A percentile compares a stretch with the other conserved stretches of the same genome.
phyloP scores from a whole-genome alignment of 805 yeast genomes.

The Isabelozyma heimii region DNA sequence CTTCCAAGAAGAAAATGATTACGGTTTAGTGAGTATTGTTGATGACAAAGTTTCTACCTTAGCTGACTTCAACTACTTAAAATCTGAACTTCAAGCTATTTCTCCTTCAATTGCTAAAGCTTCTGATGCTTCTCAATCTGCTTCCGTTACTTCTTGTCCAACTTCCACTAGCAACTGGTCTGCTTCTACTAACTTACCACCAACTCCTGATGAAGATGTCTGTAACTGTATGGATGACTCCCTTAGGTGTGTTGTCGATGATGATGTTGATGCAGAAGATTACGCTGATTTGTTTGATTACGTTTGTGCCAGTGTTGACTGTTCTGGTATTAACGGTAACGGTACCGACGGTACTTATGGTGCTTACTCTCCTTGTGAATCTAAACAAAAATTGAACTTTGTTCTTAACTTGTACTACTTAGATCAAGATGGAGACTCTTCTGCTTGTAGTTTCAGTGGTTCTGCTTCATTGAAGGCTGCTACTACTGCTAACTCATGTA shows the following conservation, averaged over 20 bases:
- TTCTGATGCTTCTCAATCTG: slow-evolving; percentile 16
- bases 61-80: slow-evolving; percentile 62
- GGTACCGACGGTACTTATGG: slow-evolving; percentile 41
- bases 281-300: slow-evolving; percentile 32
- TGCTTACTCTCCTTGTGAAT: slow-evolving; percentile 37
- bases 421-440: slow-evolving; percentile 17
- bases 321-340: slow-evolving; percentile 36
- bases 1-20: slow-evolving; percentile 71
- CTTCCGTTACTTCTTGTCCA: slow-evolving; percentile 37
- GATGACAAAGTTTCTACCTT: slow-evolving; percentile 54
- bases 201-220: slow-evolving; percentile 37
- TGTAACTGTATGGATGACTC: slow-evolving; percentile 37
- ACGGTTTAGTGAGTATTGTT: slow-evolving; percentile 64
- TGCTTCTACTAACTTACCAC: slow-evolving; percentile 41
- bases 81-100: slow-evolving; percentile 53
- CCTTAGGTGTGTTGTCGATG: slow-evolving; percentile 33
- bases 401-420: slow-evolving; percentile 38
- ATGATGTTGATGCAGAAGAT: slow-evolving; percentile 24
- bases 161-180: slow-evolving; percentile 29
- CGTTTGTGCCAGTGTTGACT: slow-evolving; percentile 33
- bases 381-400: slow-evolving; percentile 35
- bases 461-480: slow-evolving; percentile 35
- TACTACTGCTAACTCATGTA: slow-evolving; percentile 46
- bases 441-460: slow-evolving; percentile 40
- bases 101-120: slow-evolving; percentile 25